A percentile compares a stretch with the other conserved stretches of the same genome.
These are phyloP conservation scores for Xylaria cubensis DNA, from an alignment of 495 filamentous ascomycete genomes.

Conservation along the genomic window DNA sequence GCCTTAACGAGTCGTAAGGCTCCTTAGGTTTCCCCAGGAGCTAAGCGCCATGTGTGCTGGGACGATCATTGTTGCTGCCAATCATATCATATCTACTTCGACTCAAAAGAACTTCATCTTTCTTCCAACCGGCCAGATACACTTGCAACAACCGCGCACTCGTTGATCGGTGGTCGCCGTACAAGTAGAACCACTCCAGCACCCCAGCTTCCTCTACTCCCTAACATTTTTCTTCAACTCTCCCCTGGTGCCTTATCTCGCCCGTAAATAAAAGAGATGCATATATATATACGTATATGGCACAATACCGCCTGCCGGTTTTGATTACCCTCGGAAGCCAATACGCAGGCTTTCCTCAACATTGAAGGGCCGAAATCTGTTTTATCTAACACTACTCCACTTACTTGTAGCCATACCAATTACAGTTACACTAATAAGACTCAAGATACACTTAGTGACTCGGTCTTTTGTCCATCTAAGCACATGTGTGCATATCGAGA, in stretches of 20 bases:
- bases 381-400: constrained; percentile 14
- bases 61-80: background rate
- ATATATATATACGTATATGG: background rate
- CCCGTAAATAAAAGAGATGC: background rate
- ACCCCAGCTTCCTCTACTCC: background rate
- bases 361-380: constrained; percentile 17
- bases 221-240: too few species aligned
- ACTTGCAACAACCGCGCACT: background rate
- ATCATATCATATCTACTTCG: background rate
- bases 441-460: background rate
- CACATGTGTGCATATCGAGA: background rate
- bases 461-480: background rate
- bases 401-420: constrained; percentile 8
- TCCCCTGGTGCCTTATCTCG: background rate
- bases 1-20: background rate
- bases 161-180: background rate
- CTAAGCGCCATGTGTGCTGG: background rate
- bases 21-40: background rate
- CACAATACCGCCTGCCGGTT: background rate
- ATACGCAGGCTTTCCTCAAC: background rate
- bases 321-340: background rate
- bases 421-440: background rate
- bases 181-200: background rate
- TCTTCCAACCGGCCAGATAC: background rate
- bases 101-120: background rate